phyloP scores from a whole-genome alignment of 2,329 filamentous ascomycete genomes.

The Clathrospora elynae region DNA sequence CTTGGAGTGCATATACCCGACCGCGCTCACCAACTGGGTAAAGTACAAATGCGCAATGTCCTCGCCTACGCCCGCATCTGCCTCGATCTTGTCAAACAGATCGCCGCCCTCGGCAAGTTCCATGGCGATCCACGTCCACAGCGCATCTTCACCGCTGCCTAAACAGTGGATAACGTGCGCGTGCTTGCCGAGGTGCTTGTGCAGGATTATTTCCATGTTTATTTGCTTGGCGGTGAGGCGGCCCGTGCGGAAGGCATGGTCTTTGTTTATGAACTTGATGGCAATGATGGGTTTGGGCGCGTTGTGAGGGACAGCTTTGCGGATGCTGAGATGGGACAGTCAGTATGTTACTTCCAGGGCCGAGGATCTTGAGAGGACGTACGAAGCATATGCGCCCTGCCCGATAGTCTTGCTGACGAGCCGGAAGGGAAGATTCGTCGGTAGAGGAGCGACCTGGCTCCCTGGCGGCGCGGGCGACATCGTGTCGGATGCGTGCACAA shows the following conservation, averaged over 20 bases:
- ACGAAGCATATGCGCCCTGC: slow-evolving; percentile 94
- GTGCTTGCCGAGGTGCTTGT: slow-evolving; percentile 86
- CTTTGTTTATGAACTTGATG: slow-evolving; percentile 98
- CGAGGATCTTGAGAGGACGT: not conserved
- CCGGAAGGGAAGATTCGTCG: slow-evolving; percentile 83
- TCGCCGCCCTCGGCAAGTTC: slow-evolving; percentile 94
- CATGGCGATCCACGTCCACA: slow-evolving; percentile 98
- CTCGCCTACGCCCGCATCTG: slow-evolving; percentile 90
- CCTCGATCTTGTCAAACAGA: slow-evolving; percentile 98
- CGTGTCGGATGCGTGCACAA: slow-evolving; percentile 1
- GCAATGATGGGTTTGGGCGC: slow-evolving; percentile 79
- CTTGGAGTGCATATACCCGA: slow-evolving; percentile 94
- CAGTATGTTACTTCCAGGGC: not conserved
- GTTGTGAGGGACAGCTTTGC: slow-evolving; percentile 83
- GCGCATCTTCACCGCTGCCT: slow-evolving; percentile 78
- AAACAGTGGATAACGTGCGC: slow-evolving; percentile 94
- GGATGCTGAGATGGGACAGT: slow-evolving; percentile 59
- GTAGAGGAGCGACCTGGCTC: slow-evolving; percentile 88
- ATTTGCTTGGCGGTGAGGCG: slow-evolving; percentile 88
- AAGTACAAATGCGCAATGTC: slow-evolving; percentile 98
- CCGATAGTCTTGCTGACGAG: slow-evolving; percentile 97
- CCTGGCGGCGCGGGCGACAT: slow-evolving; percentile 37
- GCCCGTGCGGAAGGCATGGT: slow-evolving; percentile 87
- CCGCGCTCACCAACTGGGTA: slow-evolving; percentile 83
- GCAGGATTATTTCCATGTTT: slow-evolving; percentile 86